Evolutionary conservation across 768 basidiomycete genomes (phyloP), one percentile per base, ranked within the genome.

Genomic region (Pleurotus djamor): DNA sequence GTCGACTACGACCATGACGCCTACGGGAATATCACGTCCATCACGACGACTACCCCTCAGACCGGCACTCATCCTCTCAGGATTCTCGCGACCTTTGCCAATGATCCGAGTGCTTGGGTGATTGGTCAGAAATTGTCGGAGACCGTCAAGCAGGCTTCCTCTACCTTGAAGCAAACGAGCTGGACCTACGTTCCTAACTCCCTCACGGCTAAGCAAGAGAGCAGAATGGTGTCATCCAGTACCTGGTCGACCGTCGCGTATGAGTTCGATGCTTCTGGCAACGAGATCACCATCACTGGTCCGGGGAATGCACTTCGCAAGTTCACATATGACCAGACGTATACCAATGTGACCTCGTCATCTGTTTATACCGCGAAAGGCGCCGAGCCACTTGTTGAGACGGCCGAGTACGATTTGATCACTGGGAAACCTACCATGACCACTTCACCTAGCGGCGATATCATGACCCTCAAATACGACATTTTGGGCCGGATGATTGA

Each of bases 111-210:
- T 5, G 13, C 48, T 4, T 62, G 61, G 61, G 58, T 62, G 21
- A 34, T 62, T 32, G 61, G 61, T 10, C 58, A 59, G 41, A 62
- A 62, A 36, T 59, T 41, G 10, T 34, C 35, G 17, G 54, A 56
- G 16, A 56, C 37, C 8, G 54, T 56, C 9, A 58, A 41, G 10
- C 49, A 16, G 38, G 52, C 28, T 17, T 41, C 12, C 12, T 50
- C 50, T 14, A 12, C 36, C 32, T 51, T 52, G 50, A 62, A 21
- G 37, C 47, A 48, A 28, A 59, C 41, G 3, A 62, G 37, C 37
- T 55, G 49, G 38, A 8, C 16, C 0, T 56, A 41, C 16, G 36
- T 17, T 14, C 8, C 54, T 10, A 34, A 34, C 5, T 56, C 54
- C 0, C 54, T 43, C 14, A 44, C 28, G 7, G n/a, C 54, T 9